Percentiles rank a stretch among this genome's conserved stretches.
Evolutionary conservation across 2,329 filamentous ascomycete species (phyloP).

Genomic region (Aciculosporium take): DNA sequence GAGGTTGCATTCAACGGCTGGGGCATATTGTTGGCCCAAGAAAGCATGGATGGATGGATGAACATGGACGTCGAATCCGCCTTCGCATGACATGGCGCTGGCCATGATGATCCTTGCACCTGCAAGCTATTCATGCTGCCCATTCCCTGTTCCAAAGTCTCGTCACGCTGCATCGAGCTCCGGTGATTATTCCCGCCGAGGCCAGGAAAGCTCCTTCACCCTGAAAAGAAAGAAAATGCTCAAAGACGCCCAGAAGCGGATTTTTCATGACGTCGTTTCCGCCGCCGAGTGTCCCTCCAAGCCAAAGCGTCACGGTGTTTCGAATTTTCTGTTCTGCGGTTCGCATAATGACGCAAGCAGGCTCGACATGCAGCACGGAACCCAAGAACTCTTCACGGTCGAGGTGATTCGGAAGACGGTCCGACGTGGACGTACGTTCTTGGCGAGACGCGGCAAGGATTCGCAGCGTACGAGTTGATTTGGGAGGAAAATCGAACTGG

Average conservation of each 20-base stretch:
- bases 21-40: no score
- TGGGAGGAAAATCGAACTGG: slow-evolving; percentile 27
- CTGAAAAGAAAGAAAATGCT: no score
- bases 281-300: no score
- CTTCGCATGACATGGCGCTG: no score
- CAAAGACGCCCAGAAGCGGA: no score
- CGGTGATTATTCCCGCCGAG: not conserved
- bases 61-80: not conserved
- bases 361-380: slow-evolving; percentile 16
- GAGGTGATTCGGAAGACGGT: slow-evolving; percentile 25
- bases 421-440: slow-evolving; percentile 21
- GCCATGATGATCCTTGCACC: not conserved
- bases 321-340: no score
- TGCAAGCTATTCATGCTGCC: not conserved
- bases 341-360: no score
- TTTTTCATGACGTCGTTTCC: slow-evolving; percentile 21
- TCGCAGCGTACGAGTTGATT: slow-evolving; percentile 25
- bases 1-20: no score
- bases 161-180: not conserved
- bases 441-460: slow-evolving; percentile 19
- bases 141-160: not conserved
- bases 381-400: slow-evolving; percentile 14
- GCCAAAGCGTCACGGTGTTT: no score
- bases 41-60: no score
- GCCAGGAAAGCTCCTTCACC: slow-evolving; percentile 19